Evolutionary conservation across 2,329 filamentous ascomycete genomes (phyloP).

Genomic region (Tricladium varicosporioides): DNA sequence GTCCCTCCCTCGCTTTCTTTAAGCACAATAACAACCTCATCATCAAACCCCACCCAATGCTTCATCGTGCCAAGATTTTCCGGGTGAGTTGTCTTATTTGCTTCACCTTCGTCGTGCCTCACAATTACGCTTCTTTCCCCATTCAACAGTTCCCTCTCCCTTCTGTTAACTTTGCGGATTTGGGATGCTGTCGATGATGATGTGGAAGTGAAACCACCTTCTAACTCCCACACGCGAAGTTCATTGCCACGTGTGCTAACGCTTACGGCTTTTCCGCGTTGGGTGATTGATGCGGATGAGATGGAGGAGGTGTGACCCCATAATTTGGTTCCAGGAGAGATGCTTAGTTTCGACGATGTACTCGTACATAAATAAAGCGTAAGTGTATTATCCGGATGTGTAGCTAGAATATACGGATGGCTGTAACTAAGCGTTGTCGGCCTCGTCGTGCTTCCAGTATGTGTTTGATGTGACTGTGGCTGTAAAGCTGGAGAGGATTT

Average conservation of each 20-base stretch:
- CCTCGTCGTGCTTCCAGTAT: conserved; percentile 10
- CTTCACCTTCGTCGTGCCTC: conserved; percentile 35
- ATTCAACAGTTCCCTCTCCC: conserved; percentile 32
- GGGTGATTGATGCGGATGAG: conserved; percentile 64
- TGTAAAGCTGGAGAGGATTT: conserved; percentile 33
- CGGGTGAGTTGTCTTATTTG: conserved; percentile 18
- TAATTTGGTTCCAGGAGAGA: conserved; percentile 59
- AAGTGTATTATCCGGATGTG: conserved; percentile 69
- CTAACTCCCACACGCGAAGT: conserved; percentile 67
- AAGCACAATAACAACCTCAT: conserved; percentile 67
- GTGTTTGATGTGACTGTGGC: conserved; percentile 18
- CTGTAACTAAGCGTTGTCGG: conserved; percentile 41
- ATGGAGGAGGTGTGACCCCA: conserved; percentile 74
- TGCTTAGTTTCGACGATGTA: conserved; percentile 50
- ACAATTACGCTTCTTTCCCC: conserved; percentile 53
- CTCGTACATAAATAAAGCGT: conserved; percentile 68
- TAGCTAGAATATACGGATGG: conserved; percentile 68
- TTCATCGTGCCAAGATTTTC: conserved; percentile 17
- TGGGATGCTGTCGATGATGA: conserved; percentile 2
- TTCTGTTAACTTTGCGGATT: neutral
- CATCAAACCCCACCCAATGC: conserved; percentile 68
- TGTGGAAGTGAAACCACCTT: conserved; percentile 47
- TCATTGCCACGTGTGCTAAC: conserved; percentile 60
- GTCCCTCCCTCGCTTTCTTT: conserved; percentile 55
- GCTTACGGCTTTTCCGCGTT: conserved; percentile 67